Evolutionary conservation across 805 yeast species (phyloP).

Genomic region (Ascoidea asiatica): DNA sequence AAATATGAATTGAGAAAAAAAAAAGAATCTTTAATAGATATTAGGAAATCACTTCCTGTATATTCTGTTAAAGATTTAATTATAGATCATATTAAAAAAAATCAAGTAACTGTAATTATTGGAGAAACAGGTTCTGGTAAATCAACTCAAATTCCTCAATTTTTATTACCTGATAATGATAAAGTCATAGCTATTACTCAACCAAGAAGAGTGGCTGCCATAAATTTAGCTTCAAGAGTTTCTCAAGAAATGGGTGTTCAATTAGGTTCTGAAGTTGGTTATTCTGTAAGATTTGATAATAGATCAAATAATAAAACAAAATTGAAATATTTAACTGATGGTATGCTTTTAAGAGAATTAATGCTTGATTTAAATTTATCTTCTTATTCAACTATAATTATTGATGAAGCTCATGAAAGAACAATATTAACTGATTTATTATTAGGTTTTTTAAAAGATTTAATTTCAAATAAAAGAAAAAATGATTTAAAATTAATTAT

Average conservation of each 20-base stretch:
- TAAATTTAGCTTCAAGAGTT: constrained; percentile 84
- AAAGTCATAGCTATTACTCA: constrained; percentile 82
- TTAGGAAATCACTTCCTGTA: constrained; percentile 58
- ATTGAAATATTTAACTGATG: constrained; percentile 85
- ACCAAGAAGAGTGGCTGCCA: constrained; percentile 97
- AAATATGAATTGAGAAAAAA: no score
- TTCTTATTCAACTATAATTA: constrained; percentile 61
- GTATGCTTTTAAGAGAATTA: constrained; percentile 88
- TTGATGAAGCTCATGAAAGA: constrained; percentile 97
- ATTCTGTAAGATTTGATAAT: constrained; percentile 85
- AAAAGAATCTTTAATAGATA: no score
- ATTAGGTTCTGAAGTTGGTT: constrained; percentile 79
- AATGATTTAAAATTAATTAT: constrained; percentile 53
- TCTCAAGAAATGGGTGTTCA: constrained; percentile 73
- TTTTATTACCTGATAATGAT: constrained; percentile 41
- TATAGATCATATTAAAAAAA: constrained; percentile 33
- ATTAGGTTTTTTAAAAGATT: constrained; percentile 72
- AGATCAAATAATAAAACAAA: constrained; percentile 44
- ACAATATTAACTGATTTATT: constrained; percentile 83
- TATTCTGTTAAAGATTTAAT: constrained; percentile 57
- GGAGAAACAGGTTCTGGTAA: constrained; percentile 99
- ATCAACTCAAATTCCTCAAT: constrained; percentile 93
- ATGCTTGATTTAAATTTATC: constrained; percentile 57
- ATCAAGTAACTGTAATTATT: constrained; percentile 67
- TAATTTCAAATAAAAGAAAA: constrained; percentile 34